Evolutionary conservation across 768 basidiomycete species (phyloP).

Genomic region (Psilocybe cyanescens): DNA sequence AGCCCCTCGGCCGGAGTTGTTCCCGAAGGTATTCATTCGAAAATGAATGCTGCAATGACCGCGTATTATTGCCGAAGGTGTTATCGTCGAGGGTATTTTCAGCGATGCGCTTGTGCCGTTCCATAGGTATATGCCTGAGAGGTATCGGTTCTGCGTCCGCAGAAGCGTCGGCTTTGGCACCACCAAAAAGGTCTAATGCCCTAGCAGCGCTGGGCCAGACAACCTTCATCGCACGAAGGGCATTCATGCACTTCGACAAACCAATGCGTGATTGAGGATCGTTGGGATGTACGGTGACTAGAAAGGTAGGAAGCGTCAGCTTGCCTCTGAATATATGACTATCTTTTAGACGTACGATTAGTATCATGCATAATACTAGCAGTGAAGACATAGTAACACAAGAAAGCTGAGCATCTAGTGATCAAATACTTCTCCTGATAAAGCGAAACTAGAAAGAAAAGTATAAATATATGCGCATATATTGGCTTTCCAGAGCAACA

Average conservation of each 20-base stretch:
- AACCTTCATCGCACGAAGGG: constrained; percentile 64
- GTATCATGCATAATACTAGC: constrained; percentile 82
- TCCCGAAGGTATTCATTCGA: constrained; percentile 14
- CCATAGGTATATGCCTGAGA: constrained; percentile 25
- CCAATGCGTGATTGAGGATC: constrained; percentile 75
- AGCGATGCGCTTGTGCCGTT: constrained; percentile 63
- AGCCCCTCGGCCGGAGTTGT: constrained; percentile 3
- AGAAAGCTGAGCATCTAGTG: constrained; percentile 65
- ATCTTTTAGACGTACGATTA: constrained; percentile 51
- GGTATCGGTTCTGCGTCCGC: constrained; percentile 17
- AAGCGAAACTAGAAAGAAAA: constrained; percentile 42
- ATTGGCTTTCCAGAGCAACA: constrained; percentile 17
- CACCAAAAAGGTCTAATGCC: constrained; percentile 72
- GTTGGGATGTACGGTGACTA: constrained; percentile 65
- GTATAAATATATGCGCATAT: constrained; percentile 2
- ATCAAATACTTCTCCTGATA: constrained; percentile 70
- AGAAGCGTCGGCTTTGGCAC: constrained; percentile 49
- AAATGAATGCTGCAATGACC: background rate
- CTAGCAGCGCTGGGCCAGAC: constrained; percentile 81
- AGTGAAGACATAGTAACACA: constrained; percentile 81
- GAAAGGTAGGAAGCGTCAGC: background rate
- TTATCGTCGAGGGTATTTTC: constrained; percentile 50
- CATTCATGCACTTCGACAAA: constrained; percentile 68
- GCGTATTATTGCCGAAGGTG: constrained; percentile 12
- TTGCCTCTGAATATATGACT: background rate